A percentile compares a stretch with the other conserved stretches of the same genome.
phyloP scores from a whole-genome alignment of 768 basidiomycete genomes.

The Termitomyces sp. region DNA sequence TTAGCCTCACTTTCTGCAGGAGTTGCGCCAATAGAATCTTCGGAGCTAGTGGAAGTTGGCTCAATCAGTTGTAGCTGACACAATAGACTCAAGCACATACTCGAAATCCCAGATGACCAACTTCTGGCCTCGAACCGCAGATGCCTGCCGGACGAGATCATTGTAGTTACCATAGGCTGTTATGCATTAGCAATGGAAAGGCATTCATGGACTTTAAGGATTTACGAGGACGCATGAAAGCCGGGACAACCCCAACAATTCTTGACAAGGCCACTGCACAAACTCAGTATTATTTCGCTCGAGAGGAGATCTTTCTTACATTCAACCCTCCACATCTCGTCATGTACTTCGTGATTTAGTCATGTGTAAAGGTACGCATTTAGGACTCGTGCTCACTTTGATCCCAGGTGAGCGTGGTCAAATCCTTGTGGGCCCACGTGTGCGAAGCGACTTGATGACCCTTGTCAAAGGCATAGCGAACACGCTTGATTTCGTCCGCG shows the following conservation, averaged over 20 bases:
- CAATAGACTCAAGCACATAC: slow-evolving; percentile 1
- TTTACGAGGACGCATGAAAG: slow-evolving; percentile 44
- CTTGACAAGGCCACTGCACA: slow-evolving; percentile 33
- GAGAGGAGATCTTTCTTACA: slow-evolving; percentile 21
- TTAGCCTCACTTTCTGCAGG: slow-evolving; percentile 23
- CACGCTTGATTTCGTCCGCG: slow-evolving; percentile 23
- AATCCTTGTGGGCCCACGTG: slow-evolving; percentile 38
- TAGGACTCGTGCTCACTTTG: slow-evolving; percentile 24
- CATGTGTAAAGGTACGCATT: neutral
- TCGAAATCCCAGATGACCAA: slow-evolving; percentile 33
- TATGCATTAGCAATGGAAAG: neutral
- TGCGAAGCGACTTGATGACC: slow-evolving; percentile 43
- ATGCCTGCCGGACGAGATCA: slow-evolving; percentile 36
- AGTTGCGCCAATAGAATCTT: slow-evolving; percentile 32
- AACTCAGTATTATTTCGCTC: neutral
- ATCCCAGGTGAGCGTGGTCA: slow-evolving; percentile 34
- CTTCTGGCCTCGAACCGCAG: slow-evolving; percentile 28
- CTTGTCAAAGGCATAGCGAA: slow-evolving; percentile 31
- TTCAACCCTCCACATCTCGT: slow-evolving; percentile 42
- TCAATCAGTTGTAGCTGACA: neutral
- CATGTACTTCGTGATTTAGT: slow-evolving; percentile 25
- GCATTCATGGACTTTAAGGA: neutral
- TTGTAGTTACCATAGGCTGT: slow-evolving; percentile 43
- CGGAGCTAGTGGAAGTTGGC: slow-evolving; percentile 23
- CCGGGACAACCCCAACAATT: slow-evolving; percentile 38